Base-by-base conservation (phyloP, 805 yeast genomes). In the Candida caryicola region DNA sequence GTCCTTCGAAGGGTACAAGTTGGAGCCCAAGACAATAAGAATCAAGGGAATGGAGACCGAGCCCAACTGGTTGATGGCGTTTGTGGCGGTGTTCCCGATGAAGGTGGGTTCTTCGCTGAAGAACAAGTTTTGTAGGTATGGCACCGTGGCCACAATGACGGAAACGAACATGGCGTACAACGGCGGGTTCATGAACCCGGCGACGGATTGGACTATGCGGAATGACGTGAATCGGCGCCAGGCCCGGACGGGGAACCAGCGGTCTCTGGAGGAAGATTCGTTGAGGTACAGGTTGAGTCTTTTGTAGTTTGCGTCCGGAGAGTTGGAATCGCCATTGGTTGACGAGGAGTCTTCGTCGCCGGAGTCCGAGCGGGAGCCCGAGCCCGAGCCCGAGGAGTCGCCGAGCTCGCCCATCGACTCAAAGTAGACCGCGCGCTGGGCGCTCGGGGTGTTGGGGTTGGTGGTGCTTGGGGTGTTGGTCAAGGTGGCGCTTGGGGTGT, bases 41-140 rank as follows among this genome's bases (percentile, higher is more conserved):
- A 84, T 83, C 51, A 85, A 64, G 5, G 95, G 95, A 48, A 85
- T 81, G 2, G 91, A 83, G 8, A 85, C 88, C 1, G 79, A 69
- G 4, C 91, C 91, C 45, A 85, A 56, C 55, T 82, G 85, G 13
- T 61, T 70, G 30, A 85, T 74, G 0, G 91, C 75, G 31, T 71
- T 71, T 0, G 88, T 71, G 23, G 85, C 46, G 0, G 93, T 85
- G 47, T 80, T 79, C 46, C 78, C 79, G 18, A 82, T 52, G 50
- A 85, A 84, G 0, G 88, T 81, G 38, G 58, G 60, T 18, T 72
- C 58, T 23, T 74, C 66, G 40, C 70, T 74, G 54, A 79, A 84
- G 44, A 85, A 77, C 37, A 70, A 66, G 26, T 66, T 62, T 51
- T 81, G 83, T 13, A 85, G 47, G 3, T 62, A 60, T 4, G 85